Conservation (phyloP, 768 basidiomycete species). For the Filobasidium floriforme region DNA sequence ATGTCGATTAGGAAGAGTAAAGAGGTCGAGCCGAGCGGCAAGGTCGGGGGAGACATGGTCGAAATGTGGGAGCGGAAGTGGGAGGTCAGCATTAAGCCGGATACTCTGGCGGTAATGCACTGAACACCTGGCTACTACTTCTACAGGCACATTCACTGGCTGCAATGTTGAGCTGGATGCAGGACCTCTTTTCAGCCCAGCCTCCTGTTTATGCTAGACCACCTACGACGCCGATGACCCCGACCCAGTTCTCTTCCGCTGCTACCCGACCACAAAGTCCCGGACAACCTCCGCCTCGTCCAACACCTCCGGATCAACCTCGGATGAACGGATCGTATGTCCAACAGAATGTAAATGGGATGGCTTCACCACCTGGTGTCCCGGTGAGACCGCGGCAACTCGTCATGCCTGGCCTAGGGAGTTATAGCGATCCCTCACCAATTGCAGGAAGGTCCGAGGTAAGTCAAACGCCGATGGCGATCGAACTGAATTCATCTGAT, state of each 20-base stretch:
- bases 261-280: not conserved
- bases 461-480: not conserved
- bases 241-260: not conserved
- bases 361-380: not conserved
- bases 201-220: constrained; percentile 89
- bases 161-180: constrained; percentile 66
- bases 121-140: not conserved
- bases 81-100: constrained; percentile 54
- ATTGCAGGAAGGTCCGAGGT: not conserved
- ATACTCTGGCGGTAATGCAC: not conserved
- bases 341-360: not conserved
- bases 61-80: constrained; percentile 71
- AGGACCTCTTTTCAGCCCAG: constrained; percentile 69
- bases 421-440: not conserved
- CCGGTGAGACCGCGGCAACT: not conserved
- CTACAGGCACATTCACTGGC: constrained; percentile 67
- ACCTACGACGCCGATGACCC: constrained; percentile 12
- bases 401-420: not conserved
- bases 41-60: constrained; percentile 62
- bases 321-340: not conserved
- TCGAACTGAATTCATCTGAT: not conserved
- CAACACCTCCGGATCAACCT: constrained; percentile 16
- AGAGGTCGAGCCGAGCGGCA: constrained; percentile 55
- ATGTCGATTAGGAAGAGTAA: constrained; percentile 77
- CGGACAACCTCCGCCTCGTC: constrained; percentile 20